Evolutionary conservation across 306 rosid genomes (phyloP), one percentile per base, ranked within the genome.

Genomic region (Astragalus membranaceus): DNA sequence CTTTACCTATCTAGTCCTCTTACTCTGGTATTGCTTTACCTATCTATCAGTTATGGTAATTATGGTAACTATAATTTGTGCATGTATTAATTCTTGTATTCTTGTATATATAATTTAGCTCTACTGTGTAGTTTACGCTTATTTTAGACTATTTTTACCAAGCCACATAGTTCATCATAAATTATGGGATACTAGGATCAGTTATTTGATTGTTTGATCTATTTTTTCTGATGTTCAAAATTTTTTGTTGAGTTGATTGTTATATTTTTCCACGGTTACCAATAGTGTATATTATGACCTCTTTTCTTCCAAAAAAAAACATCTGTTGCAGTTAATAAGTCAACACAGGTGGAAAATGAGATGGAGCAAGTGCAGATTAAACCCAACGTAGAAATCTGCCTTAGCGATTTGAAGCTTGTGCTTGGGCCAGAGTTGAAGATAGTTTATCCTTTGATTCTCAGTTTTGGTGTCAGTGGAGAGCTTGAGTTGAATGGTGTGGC

Each of bases 341-440:
- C 91, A 70, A 74, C 84, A 65, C 79, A 82, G 80, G 82, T 16
- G 62, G 95, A 86, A 64, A 85, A 86, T 80, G 86, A 83, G 63
- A 83, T 75, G 84, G 85, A 85, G 67, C 83, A 81, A 81, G 77
- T 89, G 77, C 79, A 80, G 84, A 75, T 88, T 64, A 89, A 83
- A 83, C 96, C 98, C 13, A 83, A 81, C 33, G 73, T 85, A 36
- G 96, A 92, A 70, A 68, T 85, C 53, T 81, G 87, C 87, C 96
- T 89, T 16, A 86, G 80, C 75, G 92, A 89, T 88, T 82, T 92
- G 80, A 92, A 86, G 81, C 92, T 92, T 70, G 82, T 87, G 58
- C 92, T 92, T 30, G 98, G 98, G 81, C 98, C 98, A 14, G 98
- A 92, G 83, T 78, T 92, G 81, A 89, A 89, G 79, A 86, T 92